Evolutionary conservation across 495 filamentous ascomycete genomes (phyloP).

Genomic region (Xylaria bambusicola): DNA sequence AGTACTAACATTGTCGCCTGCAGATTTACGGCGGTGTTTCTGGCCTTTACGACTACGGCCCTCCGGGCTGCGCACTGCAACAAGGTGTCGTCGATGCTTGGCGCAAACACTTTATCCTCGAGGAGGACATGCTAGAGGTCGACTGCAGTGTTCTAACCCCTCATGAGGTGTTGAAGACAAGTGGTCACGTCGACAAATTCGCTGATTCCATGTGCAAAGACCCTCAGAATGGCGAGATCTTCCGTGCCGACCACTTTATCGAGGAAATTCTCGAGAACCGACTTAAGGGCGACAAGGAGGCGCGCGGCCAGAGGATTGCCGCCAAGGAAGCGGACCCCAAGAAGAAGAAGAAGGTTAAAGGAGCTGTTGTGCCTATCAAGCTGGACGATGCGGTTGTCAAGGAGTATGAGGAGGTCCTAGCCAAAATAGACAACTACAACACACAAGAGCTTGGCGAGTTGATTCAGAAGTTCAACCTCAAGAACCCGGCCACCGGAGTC

Average conservation of each 20-base stretch:
- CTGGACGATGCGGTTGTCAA: slow-evolving; percentile 66
- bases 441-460: slow-evolving; percentile 68
- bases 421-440: slow-evolving; percentile 76
- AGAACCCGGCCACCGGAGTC: slow-evolving; percentile 62
- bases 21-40: slow-evolving; percentile 81
- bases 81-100: slow-evolving; percentile 87
- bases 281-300: slow-evolving; percentile 78
- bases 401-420: slow-evolving; percentile 72
- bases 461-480: slow-evolving; percentile 71
- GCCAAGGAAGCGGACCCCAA: slow-evolving; percentile 58
- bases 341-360: slow-evolving; percentile 52
- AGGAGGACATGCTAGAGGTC: slow-evolving; percentile 89
- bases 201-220: slow-evolving; percentile 76
- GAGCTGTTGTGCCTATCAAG: slow-evolving; percentile 61
- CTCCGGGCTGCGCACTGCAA: slow-evolving; percentile 75
- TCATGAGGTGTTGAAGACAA: slow-evolving; percentile 88
- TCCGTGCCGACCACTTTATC: slow-evolving; percentile 79
- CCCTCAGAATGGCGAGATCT: slow-evolving; percentile 51
- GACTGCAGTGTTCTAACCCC: slow-evolving; percentile 86
- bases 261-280: slow-evolving; percentile 87
- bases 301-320: slow-evolving; percentile 69
- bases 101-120: slow-evolving; percentile 88
- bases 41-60: slow-evolving; percentile 84
- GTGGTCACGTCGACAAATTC: slow-evolving; percentile 96
- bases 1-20: not conserved